phyloP scores from a whole-genome alignment of 768 basidiomycete genomes.

The Boletus subparvulus region DNA sequence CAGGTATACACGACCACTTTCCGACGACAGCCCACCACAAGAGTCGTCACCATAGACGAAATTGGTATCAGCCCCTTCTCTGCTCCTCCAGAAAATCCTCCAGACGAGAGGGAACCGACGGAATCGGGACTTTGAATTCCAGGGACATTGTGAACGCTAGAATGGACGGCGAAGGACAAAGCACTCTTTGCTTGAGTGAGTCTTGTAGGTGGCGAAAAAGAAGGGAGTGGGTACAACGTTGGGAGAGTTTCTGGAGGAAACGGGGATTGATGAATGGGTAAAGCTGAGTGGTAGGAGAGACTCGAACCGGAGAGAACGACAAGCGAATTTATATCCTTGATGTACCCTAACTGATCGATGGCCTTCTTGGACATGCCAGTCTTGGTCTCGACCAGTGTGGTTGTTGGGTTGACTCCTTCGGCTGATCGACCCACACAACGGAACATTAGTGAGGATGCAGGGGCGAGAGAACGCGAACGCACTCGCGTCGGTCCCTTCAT shows the following conservation, averaged over 20 bases:
- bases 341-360: conserved; percentile 85
- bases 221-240: conserved; percentile 75
- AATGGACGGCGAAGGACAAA: conserved; percentile 76
- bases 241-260: conserved; percentile 59
- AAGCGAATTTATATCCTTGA: conserved; percentile 84
- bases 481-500: conserved; percentile 43
- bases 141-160: conserved; percentile 50
- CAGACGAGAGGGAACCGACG: conserved; percentile 7
- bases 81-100: conserved; percentile 8
- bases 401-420: conserved; percentile 1
- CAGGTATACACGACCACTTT: conserved; percentile 84
- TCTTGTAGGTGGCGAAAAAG: conserved; percentile 65
- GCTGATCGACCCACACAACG: conserved; percentile 1
- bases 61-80: conserved; percentile 42
- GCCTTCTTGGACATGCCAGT: conserved; percentile 62
- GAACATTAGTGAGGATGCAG: conserved; percentile 27
- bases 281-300: conserved; percentile 14
- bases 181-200: conserved; percentile 78
- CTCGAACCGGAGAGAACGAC: conserved; percentile 75
- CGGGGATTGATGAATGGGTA: background rate
- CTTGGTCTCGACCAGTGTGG: conserved; percentile 60
- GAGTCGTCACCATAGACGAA: conserved; percentile 67
- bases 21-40: conserved; percentile 83
- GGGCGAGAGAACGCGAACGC: conserved; percentile 11
- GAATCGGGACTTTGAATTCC: conserved; percentile 24